Base-by-base conservation (phyloP, 441 rosid species). In the Brassica balearica region DNA sequence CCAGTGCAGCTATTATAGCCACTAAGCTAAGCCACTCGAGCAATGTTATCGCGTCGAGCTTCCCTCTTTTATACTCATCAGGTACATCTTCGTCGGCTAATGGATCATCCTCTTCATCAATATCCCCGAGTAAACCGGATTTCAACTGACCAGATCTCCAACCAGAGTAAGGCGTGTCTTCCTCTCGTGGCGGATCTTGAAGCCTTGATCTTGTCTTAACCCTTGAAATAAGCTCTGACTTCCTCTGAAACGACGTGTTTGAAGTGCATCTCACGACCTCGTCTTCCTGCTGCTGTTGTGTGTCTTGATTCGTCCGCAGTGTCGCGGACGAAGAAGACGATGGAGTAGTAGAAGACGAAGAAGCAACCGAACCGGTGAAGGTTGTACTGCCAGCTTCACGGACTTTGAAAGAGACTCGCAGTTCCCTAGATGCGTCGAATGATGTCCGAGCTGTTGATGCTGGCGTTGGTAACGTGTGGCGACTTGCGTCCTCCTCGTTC, bases 21-120 rank as follows among this genome's bases (percentile, higher is more conserved):
- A 93, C 11, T 80, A 93, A 84, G 29, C 93, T 85, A 22, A 91
- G 6, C 93, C 93, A 93, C 69, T 93, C 87, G 27, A 93, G 81
- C 20, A 91, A 17, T 5, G 86, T 89, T 17, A 85, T 53, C 2
- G 59, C 59, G 22, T 53, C 88, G 3, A 88, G 22, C 1, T 82
- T 82, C 1, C 64, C 72, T 19, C 29, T 79, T 56, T 60, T 86
- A 64, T 74, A 89, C 70, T 91, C 87, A 2, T 88, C 92, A 0
- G 97, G 97, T 3, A 93, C 70, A 76, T 93, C 98, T 9, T 86
- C 94, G 0, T 80, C 85, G 0, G 81, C 84, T 9, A 93, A 85
- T 2, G 91, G 88, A 48, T 91, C 94, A 3, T 89, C 87, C 0
- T 89, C 96, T 0, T 90, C 97, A 20, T 77, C 87, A 29, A 75